phyloP scores from a whole-genome alignment of 192 early-diverging fungal species.

The Coemansia interrupta region DNA sequence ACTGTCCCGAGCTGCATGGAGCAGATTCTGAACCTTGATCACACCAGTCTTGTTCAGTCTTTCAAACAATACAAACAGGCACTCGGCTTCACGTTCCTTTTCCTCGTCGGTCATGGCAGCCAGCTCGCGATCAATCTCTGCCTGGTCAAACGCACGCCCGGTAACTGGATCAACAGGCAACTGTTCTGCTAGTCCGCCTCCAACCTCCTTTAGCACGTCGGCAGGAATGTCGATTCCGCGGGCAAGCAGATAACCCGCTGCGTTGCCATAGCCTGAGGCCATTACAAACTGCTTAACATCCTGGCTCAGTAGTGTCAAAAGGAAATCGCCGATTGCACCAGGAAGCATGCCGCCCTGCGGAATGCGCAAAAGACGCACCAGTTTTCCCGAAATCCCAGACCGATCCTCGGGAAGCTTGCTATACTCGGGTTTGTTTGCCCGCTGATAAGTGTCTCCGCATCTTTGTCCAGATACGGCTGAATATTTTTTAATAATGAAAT shows the following conservation, averaged over 20 bases:
- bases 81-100: constrained; percentile 90
- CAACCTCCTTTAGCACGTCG: constrained; percentile 37
- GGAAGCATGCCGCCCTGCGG: constrained; percentile 42
- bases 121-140: constrained; percentile 56
- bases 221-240: constrained; percentile 58
- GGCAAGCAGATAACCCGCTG: constrained; percentile 83
- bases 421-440: constrained; percentile 11
- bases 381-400: constrained; percentile 20
- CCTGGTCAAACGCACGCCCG: constrained; percentile 54
- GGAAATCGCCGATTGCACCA: constrained; percentile 35
- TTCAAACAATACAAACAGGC: constrained; percentile 91
- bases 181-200: background rate
- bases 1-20: constrained; percentile 58
- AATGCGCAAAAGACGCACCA: constrained; percentile 36
- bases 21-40: constrained; percentile 73
- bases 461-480: constrained; percentile 2
- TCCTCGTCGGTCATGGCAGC: constrained; percentile 93
- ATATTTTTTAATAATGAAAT: too few relatives aligned
- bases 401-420: constrained; percentile 35
- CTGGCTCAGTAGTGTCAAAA: constrained; percentile 32
- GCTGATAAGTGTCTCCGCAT: background rate
- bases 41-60: constrained; percentile 87
- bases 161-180: constrained; percentile 82
- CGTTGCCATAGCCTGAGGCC: constrained; percentile 87
- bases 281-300: constrained; percentile 49